phyloP scores from a whole-genome alignment of 1,284 basidiomycete genomes.

The Ustilago xerochloae region DNA sequence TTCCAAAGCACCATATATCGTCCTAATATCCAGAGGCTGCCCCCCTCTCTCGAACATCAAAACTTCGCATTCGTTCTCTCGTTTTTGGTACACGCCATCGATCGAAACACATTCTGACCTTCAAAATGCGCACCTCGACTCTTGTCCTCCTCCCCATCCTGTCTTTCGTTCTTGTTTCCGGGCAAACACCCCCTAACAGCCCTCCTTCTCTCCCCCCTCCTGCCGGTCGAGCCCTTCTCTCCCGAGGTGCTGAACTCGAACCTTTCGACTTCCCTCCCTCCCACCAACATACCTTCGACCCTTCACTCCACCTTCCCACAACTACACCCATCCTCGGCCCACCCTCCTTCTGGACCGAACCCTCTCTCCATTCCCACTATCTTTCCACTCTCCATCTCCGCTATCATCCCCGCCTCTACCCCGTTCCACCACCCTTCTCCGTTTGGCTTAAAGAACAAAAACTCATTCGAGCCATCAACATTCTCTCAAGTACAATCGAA shows the following conservation, averaged over 20 bases:
- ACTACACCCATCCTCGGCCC: conserved; percentile 16
- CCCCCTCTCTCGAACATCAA: too few relatives aligned
- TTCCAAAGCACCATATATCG: too few relatives aligned
- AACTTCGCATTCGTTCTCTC: too few relatives aligned
- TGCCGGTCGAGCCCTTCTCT: conserved; percentile 26
- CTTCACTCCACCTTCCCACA: background rate
- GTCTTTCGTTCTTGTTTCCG: background rate
- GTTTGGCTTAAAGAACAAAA: conserved; percentile 38
- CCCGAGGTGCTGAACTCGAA: conserved; percentile 10
- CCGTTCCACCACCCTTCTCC: conserved; percentile 10
- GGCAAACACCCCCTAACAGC: background rate
- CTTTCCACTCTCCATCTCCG: background rate
- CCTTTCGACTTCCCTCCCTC: conserved; percentile 21
- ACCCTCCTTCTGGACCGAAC: conserved; percentile 21
- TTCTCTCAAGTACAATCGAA: background rate
- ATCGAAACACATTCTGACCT: too few relatives aligned
- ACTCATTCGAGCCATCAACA: conserved; percentile 23
- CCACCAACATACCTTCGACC: background rate
- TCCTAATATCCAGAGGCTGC: too few relatives aligned
- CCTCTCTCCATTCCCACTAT: conserved; percentile 17
- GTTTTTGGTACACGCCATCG: too few relatives aligned
- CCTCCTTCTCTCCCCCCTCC: conserved; percentile 1
- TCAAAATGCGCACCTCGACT: background rate
- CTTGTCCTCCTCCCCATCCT: background rate
- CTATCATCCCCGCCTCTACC: conserved; percentile 14